phyloP scores from a whole-genome alignment of 164 flowering plant species.

The Magnolia officinalis region DNA sequence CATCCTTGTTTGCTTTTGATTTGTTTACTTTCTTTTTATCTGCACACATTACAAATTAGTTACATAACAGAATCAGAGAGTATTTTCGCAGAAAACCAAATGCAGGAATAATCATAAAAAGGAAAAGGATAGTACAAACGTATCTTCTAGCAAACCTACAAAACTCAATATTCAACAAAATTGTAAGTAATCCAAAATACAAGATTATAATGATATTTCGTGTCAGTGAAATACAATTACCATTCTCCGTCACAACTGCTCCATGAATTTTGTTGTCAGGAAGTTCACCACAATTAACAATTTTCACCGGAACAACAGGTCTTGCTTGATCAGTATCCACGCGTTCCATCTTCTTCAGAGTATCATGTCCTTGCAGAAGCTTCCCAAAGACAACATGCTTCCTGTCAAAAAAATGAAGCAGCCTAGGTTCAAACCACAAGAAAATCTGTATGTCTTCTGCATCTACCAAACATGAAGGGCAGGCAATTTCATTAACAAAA shows the following conservation, averaged over 20 bases:
- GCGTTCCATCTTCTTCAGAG: conserved; percentile 68
- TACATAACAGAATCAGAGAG: not conserved
- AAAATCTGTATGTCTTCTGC: not conserved
- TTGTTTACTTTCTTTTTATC: conserved; percentile 60
- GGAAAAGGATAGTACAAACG: not conserved
- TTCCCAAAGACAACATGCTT: conserved; percentile 85
- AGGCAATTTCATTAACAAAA: not conserved
- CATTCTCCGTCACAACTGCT: conserved; percentile 11
- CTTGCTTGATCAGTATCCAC: conserved; percentile 50
- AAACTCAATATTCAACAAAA: not conserved
- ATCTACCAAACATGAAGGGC: not conserved
- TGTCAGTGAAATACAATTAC: not conserved
- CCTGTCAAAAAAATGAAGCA: conserved; percentile 36
- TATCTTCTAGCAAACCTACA: not conserved
- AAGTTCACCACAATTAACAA: conserved; percentile 77
- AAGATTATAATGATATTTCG: not conserved
- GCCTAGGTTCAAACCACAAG: not conserved
- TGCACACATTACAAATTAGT: conserved; percentile 21
- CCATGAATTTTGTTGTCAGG: conserved; percentile 37
- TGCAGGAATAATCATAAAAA: not conserved
- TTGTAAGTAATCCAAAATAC: not conserved
- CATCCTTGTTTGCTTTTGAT: conserved; percentile 46
- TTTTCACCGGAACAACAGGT: conserved; percentile 67
- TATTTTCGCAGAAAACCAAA: not conserved
- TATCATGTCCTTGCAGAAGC: conserved; percentile 71